These are phyloP conservation scores for Scolecobasidium constrictum DNA, from an alignment of 2,329 filamentous ascomycete genomes.

Conservation along the genomic window DNA sequence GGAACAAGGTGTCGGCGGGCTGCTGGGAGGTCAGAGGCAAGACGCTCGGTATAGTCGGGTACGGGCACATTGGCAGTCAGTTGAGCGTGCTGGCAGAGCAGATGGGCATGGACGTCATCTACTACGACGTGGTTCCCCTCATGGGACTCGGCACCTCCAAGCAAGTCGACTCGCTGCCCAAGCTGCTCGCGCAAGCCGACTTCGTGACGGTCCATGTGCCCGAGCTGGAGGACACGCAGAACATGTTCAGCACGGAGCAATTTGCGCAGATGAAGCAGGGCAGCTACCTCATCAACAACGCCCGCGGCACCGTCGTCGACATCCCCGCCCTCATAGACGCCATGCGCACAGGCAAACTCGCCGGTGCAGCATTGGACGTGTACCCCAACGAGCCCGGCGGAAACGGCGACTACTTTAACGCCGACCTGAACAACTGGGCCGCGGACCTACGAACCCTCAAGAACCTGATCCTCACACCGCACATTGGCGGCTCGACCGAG, in stretches of 20 bases:
- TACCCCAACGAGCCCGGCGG: constrained; percentile 88
- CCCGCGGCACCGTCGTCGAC: constrained; percentile 85
- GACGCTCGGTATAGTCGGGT: constrained; percentile 91
- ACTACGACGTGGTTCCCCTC: constrained; percentile 88
- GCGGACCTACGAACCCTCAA: constrained; percentile 74
- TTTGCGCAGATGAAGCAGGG: constrained; percentile 85
- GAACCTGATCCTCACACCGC: constrained; percentile 91
- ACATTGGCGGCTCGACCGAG: constrained; percentile 96
- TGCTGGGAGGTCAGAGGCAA: constrained; percentile 99
- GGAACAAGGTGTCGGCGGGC: constrained; percentile 95
- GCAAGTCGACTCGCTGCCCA: constrained; percentile 69
- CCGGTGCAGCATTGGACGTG: constrained; percentile 91
- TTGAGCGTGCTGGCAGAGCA: constrained; percentile 90
- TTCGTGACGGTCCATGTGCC: constrained; percentile 94
- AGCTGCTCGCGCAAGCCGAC: constrained; percentile 68
- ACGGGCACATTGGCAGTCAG: constrained; percentile 95
- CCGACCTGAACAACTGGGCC: constrained; percentile 65
- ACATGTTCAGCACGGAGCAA: constrained; percentile 74
- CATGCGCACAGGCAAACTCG: constrained; percentile 75
- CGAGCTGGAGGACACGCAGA: constrained; percentile 82
- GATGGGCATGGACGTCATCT: constrained; percentile 97
- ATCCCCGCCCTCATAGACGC: constrained; percentile 85
- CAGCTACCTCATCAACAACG: constrained; percentile 92
- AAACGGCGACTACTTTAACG: constrained; percentile 91
- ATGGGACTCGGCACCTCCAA: constrained; percentile 86